Percentiles rank a stretch among this genome's conserved stretches.
Evolutionary conservation across 1,139 yeast genomes (phyloP).

Genomic region (Nakaseomyces bracarensis): DNA sequence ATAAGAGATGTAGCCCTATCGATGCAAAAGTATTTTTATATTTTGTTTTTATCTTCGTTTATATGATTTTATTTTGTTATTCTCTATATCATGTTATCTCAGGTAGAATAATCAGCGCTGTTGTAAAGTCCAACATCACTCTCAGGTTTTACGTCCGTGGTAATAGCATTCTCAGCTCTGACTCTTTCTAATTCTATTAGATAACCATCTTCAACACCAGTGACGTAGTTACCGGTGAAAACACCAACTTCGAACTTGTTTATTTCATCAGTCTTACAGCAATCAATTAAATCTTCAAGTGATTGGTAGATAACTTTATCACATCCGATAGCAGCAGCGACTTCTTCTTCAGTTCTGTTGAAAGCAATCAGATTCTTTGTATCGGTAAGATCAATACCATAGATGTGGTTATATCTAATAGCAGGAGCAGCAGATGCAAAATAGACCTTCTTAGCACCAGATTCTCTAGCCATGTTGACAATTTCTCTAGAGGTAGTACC

Average conservation of each 20-base stretch:
- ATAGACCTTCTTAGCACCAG: slow-evolving; percentile 88
- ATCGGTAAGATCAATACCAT: slow-evolving; percentile 95
- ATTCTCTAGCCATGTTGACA: slow-evolving; percentile 95
- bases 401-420: slow-evolving; percentile 87
- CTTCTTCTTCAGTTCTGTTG: slow-evolving; percentile 61
- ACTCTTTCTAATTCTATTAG: slow-evolving; percentile 72
- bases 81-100: not conserved
- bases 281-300: slow-evolving; percentile 68
- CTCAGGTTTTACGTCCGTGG: slow-evolving; percentile 70
- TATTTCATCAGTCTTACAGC: slow-evolving; percentile 51
- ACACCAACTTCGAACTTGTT: slow-evolving; percentile 84
- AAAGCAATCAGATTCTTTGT: slow-evolving; percentile 90
- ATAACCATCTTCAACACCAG: slow-evolving; percentile 83
- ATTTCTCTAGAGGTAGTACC: slow-evolving; percentile 97
- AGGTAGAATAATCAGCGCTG: slow-evolving; percentile 57
- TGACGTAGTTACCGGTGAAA: slow-evolving; percentile 88
- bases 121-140: slow-evolving; percentile 86
- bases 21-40: not conserved
- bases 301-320: slow-evolving; percentile 86
- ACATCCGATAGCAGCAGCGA: slow-evolving; percentile 78
- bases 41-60: not conserved
- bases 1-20: too few species aligned
- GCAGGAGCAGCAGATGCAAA: slow-evolving; percentile 98
- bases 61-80: not conserved
- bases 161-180: slow-evolving; percentile 68